These are phyloP conservation scores for Dactylonectria macrodidyma DNA, from an alignment of 2,329 filamentous ascomycete genomes.

Conservation along the genomic window DNA sequence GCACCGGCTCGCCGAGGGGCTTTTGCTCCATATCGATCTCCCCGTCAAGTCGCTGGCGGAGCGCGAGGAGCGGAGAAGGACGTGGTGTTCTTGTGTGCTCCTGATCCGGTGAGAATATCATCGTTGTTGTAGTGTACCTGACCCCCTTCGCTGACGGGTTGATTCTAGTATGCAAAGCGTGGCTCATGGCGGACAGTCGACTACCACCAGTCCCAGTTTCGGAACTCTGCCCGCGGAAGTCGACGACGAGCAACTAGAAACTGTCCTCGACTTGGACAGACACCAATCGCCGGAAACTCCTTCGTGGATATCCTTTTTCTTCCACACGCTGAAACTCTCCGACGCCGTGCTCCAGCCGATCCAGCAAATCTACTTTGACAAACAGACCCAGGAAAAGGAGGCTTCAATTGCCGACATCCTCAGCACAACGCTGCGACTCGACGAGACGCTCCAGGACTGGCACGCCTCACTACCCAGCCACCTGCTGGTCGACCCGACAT, in stretches of 20 bases:
- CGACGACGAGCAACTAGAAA: conserved; percentile 45
- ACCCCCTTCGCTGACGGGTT: not conserved
- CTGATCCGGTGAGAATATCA: conserved; percentile 33
- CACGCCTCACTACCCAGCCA: conserved; percentile 39
- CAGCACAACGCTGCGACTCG: conserved; percentile 36
- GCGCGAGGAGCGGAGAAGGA: conserved; percentile 43
- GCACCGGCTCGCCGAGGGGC: conserved; percentile 43
- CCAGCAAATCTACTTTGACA: conserved; percentile 34
- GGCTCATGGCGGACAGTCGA: conserved; percentile 28
- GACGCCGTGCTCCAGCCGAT: conserved; percentile 41
- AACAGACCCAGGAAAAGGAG: conserved; percentile 4
- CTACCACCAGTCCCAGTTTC: conserved; percentile 24
- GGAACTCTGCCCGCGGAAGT: conserved; percentile 41
- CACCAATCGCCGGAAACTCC: conserved; percentile 39
- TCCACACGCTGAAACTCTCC: conserved; percentile 40
- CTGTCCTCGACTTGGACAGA: conserved; percentile 14
- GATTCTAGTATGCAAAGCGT: conserved; percentile 41
- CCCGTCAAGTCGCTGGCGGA: conserved; percentile 42
- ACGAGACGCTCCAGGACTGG: conserved; percentile 44
- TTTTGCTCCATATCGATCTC: conserved; percentile 42
- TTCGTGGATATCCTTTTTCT: conserved; percentile 44
- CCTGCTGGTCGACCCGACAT: conserved; percentile 37
- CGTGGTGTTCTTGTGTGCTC: conserved; percentile 45
- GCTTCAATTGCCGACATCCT: conserved; percentile 31
- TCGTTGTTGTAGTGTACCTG: no score